A percentile compares a stretch with the other conserved stretches of the same genome.
Conservation (phyloP, 176 grass and related monocot species). For the Puya raimondii region DNA sequence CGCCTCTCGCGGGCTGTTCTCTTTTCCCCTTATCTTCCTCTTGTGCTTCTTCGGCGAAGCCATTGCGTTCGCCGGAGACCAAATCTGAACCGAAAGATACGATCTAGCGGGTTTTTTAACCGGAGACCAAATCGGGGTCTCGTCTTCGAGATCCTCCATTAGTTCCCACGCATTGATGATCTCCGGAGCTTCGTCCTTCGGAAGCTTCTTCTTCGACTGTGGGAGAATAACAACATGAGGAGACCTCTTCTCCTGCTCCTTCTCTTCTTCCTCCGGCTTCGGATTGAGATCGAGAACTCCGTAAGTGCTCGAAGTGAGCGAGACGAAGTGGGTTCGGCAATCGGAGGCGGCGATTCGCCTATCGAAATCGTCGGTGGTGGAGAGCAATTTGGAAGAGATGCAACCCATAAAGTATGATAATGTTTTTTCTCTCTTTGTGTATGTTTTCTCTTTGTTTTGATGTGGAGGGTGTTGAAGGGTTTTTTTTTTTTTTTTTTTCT, state of each 20-base stretch:
- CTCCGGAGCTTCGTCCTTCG: constrained; percentile 42
- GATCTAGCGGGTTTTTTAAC: constrained; percentile 51
- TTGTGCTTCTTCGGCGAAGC: constrained; percentile 40
- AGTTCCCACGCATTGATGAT: constrained; percentile 92
- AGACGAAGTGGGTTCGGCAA: constrained; percentile 65
- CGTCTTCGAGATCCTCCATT: constrained; percentile 78
- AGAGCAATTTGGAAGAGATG: constrained; percentile 83
- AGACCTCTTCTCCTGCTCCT: constrained; percentile 40
- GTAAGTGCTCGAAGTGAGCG: constrained; percentile 89
- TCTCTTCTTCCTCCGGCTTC: constrained; percentile 22
- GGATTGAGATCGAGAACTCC: constrained; percentile 66
- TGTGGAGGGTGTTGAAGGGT: background rate
- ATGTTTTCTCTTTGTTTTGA: background rate
- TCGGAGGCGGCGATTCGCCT: constrained; percentile 30
- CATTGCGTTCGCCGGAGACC: constrained; percentile 52
- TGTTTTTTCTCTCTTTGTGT: constrained; percentile 12
- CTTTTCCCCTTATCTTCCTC: constrained; percentile 45
- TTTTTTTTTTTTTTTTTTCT: constrained; percentile 15
- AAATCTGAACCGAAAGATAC: constrained; percentile 12
- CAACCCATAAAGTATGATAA: constrained; percentile 51
- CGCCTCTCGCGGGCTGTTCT: constrained; percentile 66
- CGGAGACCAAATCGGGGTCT: constrained; percentile 34
- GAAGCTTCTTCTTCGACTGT: constrained; percentile 28
- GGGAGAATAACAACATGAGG: constrained; percentile 37
- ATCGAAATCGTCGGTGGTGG: constrained; percentile 31